Base-by-base conservation (phyloP, 2,329 filamentous ascomycete species). In the Fusarium dlaminii region DNA sequence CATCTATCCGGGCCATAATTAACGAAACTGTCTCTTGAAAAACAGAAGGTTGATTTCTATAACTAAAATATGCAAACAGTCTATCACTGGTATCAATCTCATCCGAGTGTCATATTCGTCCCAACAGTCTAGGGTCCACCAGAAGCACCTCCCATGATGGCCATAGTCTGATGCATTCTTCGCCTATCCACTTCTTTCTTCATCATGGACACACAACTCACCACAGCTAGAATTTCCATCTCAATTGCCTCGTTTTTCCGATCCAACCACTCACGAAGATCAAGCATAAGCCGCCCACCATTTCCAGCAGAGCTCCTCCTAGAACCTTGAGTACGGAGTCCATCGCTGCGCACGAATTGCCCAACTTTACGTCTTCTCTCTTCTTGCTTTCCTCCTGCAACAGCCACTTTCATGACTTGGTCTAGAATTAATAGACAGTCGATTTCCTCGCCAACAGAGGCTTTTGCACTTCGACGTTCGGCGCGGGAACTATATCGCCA, bases 111-210 rank as follows among this genome's bases (percentile, higher is more conserved):
- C 30, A 32, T 34, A 15, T 13, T 39, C n/a, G 42, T 34, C 18
- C 14, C 24, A 57, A 34, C 18, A 32, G 42, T 29, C 39, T 52
- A 74, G 15, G 57, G 8, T 4, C 70, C 73, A 49, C 70, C 66
- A 30, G 48, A 61, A 55, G 68, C 80, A 52, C 63, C 81, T 17
- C 73, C 81, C 42, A 76, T 82, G 60, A 89, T 84, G 8, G 84
- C 80, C 64, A 85, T 84, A 49, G 85, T 80, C 83, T 91, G 88
- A 56, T 87, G 80, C 67, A 83, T 78, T 66, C 88, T 83, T 72
- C 88, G 82, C 46, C 90, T 82, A 79, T 92, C 90, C 56, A 90
- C 82, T 84, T 92, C 91, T 80, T 88, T 89, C 86, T 92, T 92
- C 74, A 92, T 79, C 90, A 92, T 90, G 22, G 87, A 80, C 63